Evolutionary conservation across 768 basidiomycete species (phyloP).

Genomic region (Amanita jacksonii): DNA sequence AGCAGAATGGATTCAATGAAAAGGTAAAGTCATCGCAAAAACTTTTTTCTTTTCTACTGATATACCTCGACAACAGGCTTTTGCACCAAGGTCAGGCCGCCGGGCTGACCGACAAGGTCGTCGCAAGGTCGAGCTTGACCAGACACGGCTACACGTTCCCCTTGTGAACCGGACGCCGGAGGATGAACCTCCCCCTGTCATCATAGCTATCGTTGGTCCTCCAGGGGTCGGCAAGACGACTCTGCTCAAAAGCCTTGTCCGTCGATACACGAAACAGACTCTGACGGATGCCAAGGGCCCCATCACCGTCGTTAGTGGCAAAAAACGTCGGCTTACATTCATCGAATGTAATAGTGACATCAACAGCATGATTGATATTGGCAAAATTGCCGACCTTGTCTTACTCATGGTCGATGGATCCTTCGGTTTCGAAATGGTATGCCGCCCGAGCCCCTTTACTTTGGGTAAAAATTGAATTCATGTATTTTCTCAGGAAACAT

Average conservation of each 20-base stretch:
- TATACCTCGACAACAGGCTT: constrained; percentile 51
- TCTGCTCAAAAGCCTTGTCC: constrained; percentile 81
- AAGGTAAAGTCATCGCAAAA: constrained; percentile 44
- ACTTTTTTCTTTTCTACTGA: not conserved
- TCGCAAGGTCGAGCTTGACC: constrained; percentile 86
- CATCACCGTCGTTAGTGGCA: constrained; percentile 89
- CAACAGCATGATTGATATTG: constrained; percentile 97
- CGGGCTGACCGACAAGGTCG: constrained; percentile 84
- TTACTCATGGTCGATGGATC: constrained; percentile 97
- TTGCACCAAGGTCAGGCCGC: constrained; percentile 86
- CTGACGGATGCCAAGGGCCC: constrained; percentile 86
- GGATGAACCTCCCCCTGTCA: constrained; percentile 83
- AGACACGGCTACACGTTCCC: constrained; percentile 92
- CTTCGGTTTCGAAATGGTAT: constrained; percentile 97
- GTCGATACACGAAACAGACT: constrained; percentile 90
- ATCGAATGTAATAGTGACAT: constrained; percentile 97
- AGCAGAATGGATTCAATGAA: constrained; percentile 77
- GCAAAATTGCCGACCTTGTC: constrained; percentile 92
- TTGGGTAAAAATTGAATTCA: not conserved
- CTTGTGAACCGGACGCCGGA: constrained; percentile 92
- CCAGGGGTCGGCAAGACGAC: constrained; percentile 97
- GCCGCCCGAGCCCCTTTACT: not conserved
- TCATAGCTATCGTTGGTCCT: constrained; percentile 92
- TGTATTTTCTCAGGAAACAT: constrained; percentile 75
- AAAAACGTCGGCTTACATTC: constrained; percentile 89